Base-by-base conservation (phyloP, 2,329 filamentous ascomycete species). In the Paecilomyces formosus region DNA sequence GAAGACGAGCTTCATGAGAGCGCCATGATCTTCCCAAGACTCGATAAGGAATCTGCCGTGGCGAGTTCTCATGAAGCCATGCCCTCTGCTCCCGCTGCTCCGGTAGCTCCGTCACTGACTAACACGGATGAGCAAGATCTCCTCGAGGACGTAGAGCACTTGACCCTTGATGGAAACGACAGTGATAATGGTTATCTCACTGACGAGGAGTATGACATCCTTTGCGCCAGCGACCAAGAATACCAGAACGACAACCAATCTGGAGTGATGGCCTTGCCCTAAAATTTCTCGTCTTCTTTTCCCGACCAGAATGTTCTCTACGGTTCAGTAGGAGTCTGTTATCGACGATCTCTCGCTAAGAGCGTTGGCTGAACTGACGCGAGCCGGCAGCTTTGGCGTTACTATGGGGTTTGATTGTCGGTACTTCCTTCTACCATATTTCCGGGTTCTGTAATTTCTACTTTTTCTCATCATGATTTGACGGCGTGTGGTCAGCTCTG, bases 141-240 rank as follows among this genome's bases (percentile, higher is more conserved):
- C n/a, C 59, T 71, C 22, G 79, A 85, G 63, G 84, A 86, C 67
- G 80, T 81, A 55, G 83, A 84, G 64, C 84, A 81, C 63, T 77
- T 86, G 59, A 79, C 82, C 21, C 68, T 81, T 50, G 78, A 78
- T 49, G 78, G 78, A 57, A 72, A 74, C 12, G 70, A 72, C 6
- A 76, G 72, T 22, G 79, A 81, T n/a, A 85, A 89, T 60, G 89
- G 88, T 12, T 97, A 96, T 81, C 78, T 96, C 80, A 97, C 94
- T 0, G 94, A 99, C 63, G 94, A 97, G 74, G 94, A 99, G 77
- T 99, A 97, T 73, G 94, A 99, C 69, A 92, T 97, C 64, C 85
- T 97, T 53, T 92, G 97, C 77, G 93, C 92, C 51, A 96, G 90
- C 60, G 93, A 97, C 65, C 90, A 96, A 73, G 93, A 97, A 72